These are phyloP conservation scores for Pyrenophora teres DNA, from an alignment of 2,329 filamentous ascomycete species.

Conservation along the genomic window DNA sequence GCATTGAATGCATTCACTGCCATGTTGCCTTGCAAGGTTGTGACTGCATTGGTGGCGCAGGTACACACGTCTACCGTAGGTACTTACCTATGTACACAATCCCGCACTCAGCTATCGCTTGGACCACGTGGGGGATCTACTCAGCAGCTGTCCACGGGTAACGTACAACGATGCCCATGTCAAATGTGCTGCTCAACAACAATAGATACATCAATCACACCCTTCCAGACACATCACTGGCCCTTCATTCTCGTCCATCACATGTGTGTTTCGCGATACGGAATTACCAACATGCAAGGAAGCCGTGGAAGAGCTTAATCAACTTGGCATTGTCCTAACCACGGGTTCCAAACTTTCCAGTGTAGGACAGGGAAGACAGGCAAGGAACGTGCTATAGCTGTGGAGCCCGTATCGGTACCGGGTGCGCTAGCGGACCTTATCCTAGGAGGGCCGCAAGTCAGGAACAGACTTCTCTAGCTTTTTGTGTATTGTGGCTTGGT, in stretches of 20 bases:
- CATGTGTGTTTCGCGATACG: not conserved
- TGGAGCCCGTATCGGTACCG: slow-evolving; percentile 12
- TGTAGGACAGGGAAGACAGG: not conserved
- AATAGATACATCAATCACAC: not conserved
- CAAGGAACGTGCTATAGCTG: slow-evolving; percentile 2
- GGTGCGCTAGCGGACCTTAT: slow-evolving; percentile 7
- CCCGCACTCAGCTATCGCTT: slow-evolving; percentile 7
- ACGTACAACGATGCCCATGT: slow-evolving; percentile 9
- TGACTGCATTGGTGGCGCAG: slow-evolving; percentile 6
- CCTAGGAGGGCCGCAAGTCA: slow-evolving; percentile 6
- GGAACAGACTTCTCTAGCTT: slow-evolving; percentile 7
- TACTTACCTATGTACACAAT: not conserved
- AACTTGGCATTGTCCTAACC: not conserved
- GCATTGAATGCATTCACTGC: not conserved
- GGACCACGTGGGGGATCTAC: slow-evolving; percentile 24
- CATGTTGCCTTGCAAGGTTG: not conserved
- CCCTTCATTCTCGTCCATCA: too few species aligned
- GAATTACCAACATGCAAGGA: not conserved
- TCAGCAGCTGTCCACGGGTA: slow-evolving; percentile 1
- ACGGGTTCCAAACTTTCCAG: not conserved
- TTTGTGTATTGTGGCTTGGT: slow-evolving; percentile 10
- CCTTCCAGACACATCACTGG: too few species aligned
- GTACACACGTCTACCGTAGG: not conserved
- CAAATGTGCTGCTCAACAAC: not conserved
- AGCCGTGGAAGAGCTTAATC: not conserved